Percentiles rank a stretch among this genome's conserved stretches.
These are phyloP conservation scores for Chlamydomonas sp. DNA, from an alignment of 139 green algal genomes.

Conservation along the genomic window DNA sequence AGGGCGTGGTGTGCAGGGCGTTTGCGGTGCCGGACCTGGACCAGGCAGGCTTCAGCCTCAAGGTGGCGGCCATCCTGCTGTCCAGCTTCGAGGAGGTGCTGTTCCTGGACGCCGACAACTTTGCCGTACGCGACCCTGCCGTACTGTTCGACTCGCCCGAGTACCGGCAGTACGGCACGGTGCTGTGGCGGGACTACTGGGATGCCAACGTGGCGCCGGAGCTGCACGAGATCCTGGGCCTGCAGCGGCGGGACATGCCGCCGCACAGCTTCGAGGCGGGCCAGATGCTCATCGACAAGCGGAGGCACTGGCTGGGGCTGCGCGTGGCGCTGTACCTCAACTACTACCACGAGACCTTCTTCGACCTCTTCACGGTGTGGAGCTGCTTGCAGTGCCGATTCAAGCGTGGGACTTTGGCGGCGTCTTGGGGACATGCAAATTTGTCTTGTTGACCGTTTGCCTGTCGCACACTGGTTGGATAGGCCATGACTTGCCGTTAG, in stretches of 20 bases:
- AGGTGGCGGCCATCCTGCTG: too few relatives aligned
- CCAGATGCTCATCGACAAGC: conserved; percentile 70
- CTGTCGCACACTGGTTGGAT: too few relatives aligned
- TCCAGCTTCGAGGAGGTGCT: conserved; percentile 46
- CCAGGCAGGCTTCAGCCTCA: conserved; percentile 45
- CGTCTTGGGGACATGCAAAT: too few relatives aligned
- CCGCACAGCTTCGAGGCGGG: conserved; percentile 44
- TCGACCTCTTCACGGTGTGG: conserved; percentile 56
- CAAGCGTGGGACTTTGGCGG: too few relatives aligned
- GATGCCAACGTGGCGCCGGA: conserved; percentile 49
- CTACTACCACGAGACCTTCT: conserved; percentile 54
- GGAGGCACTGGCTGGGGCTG: conserved; percentile 54
- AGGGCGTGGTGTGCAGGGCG: conserved; percentile 1
- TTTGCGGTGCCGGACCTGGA: conserved; percentile 16
- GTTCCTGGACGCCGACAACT: conserved; percentile 74
- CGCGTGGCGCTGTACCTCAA: conserved; percentile 47
- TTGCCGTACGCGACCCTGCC: conserved; percentile 53
- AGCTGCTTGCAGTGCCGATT: too few relatives aligned
- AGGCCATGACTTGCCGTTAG: too few relatives aligned
- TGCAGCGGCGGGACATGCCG: neutral
- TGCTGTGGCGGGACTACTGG: conserved; percentile 78
- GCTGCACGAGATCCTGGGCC: neutral
- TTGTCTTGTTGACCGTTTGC: too few relatives aligned
- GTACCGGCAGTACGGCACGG: conserved; percentile 38
- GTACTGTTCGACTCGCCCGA: conserved; percentile 48